phyloP scores from a whole-genome alignment of 306 rosid species.

The Castanea sativa region DNA sequence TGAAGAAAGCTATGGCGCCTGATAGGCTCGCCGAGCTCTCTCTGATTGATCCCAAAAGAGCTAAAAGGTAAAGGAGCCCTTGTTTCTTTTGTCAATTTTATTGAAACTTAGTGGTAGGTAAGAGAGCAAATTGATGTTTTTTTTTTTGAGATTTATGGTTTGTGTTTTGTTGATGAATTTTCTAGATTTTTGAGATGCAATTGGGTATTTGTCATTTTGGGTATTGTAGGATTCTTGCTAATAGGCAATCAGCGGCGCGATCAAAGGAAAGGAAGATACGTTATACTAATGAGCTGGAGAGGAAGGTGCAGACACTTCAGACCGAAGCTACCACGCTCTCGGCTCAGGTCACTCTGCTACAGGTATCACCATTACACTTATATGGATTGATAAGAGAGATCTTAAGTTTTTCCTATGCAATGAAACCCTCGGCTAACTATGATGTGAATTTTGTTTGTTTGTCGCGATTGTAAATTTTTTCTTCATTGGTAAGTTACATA shows the following conservation, averaged over 20 bases:
- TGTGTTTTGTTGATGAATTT: not conserved
- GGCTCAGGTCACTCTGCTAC: constrained; percentile 86
- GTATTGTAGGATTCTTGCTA: constrained; percentile 74
- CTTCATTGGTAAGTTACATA: no score
- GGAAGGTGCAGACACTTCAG: constrained; percentile 96
- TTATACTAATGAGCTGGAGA: constrained; percentile 85
- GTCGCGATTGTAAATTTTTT: not conserved
- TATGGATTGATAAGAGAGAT: constrained; percentile 3
- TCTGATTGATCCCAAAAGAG: constrained; percentile 89
- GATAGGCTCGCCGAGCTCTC: constrained; percentile 96
- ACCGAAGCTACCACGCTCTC: constrained; percentile 94
- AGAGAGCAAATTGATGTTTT: no score
- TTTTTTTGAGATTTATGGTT: not conserved
- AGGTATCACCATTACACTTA: constrained; percentile 49
- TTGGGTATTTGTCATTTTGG: constrained; percentile 9
- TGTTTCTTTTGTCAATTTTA: no score
- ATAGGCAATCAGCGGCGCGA: constrained; percentile 94
- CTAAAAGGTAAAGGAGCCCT: constrained; percentile 55
- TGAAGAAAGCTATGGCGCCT: constrained; percentile 76
- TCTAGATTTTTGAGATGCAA: not conserved
- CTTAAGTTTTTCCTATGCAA: constrained; percentile 10
- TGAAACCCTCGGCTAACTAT: constrained; percentile 15
- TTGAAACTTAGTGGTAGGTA: no score
- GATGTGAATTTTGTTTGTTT: constrained; percentile 6
- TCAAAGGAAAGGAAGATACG: constrained; percentile 95